Conservation (phyloP, 2,329 filamentous ascomycete genomes). For the Fusarium udum region DNA sequence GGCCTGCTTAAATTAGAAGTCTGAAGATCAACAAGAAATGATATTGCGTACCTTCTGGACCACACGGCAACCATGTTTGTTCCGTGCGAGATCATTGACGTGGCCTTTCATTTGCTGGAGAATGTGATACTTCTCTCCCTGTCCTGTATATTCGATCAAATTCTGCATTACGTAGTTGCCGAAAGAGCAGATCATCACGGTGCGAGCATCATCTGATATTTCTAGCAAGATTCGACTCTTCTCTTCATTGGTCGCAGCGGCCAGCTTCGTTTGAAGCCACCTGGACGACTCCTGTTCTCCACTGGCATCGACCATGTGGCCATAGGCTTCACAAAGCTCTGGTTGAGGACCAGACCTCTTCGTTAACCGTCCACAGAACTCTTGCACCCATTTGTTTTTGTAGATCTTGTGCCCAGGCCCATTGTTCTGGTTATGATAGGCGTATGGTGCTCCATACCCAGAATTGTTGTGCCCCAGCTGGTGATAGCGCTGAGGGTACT, state of each 20-base stretch:
- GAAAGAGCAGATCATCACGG: slow-evolving; percentile 95
- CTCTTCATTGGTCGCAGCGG: slow-evolving; percentile 93
- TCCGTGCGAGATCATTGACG: slow-evolving; percentile 79
- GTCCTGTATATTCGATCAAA: slow-evolving; percentile 94
- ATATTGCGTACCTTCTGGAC: slow-evolving; percentile 80
- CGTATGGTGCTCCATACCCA: slow-evolving; percentile 43
- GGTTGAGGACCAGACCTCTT: slow-evolving; percentile 75
- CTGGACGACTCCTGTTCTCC: slow-evolving; percentile 95
- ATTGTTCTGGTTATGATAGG: slow-evolving; percentile 65
- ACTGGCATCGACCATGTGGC: slow-evolving; percentile 90
- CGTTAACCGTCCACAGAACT: slow-evolving; percentile 39
- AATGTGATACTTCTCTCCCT: slow-evolving; percentile 88
- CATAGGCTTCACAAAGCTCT: slow-evolving; percentile 89
- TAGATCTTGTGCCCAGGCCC: slow-evolving; percentile 38
- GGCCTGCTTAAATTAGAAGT: slow-evolving; percentile 64
- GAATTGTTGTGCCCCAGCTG: slow-evolving; percentile 39
- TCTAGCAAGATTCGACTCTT: slow-evolving; percentile 92
- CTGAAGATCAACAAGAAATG: not conserved
- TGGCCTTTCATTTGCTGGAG: slow-evolving; percentile 89
- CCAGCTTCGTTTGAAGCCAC: slow-evolving; percentile 93
- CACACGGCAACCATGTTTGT: slow-evolving; percentile 94
- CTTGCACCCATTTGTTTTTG: slow-evolving; percentile 44
- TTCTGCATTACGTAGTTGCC: slow-evolving; percentile 99
- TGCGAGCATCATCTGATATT: slow-evolving; percentile 83
- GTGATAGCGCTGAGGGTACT: slow-evolving; percentile 50